Percentiles rank a stretch among this genome's conserved stretches.
Evolutionary conservation across 2,329 filamentous ascomycete genomes (phyloP).

Genomic region (Xylaria sp.): DNA sequence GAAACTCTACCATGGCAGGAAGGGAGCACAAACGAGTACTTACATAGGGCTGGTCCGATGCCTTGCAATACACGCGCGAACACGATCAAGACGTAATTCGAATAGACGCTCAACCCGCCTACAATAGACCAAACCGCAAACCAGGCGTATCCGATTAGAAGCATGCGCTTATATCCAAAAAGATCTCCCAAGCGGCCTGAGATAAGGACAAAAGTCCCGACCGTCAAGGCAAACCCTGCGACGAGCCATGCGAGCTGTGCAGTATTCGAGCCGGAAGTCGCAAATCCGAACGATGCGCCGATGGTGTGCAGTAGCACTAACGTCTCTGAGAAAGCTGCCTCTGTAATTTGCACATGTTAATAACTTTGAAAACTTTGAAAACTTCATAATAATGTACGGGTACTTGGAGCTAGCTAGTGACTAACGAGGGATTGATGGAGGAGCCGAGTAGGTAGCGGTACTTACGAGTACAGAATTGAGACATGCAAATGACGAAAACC

Average conservation of each 20-base stretch:
- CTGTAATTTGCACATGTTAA: not conserved
- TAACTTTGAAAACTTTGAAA: not conserved
- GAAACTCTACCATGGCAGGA: not conserved
- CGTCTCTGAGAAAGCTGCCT: not conserved
- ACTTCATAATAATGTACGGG: not conserved
- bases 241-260: not conserved
- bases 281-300: not conserved
- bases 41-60: not conserved
- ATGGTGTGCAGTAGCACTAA: not conserved
- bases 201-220: conserved; percentile 59
- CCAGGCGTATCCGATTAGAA: conserved; percentile 57
- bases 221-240: not conserved
- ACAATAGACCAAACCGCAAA: conserved; percentile 50
- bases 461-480: conserved; percentile 3
- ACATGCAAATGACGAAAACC: not conserved
- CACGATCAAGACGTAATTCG: not conserved
- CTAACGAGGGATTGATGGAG: not conserved
- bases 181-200: conserved; percentile 59
- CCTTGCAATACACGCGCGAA: not conserved
- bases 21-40: not conserved
- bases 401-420: not conserved
- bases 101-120: not conserved
- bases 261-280: not conserved
- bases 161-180: conserved; percentile 58
- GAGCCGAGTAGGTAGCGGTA: not conserved